Evolutionary conservation across 139 green algal genomes (phyloP).

Genomic region (Spirogloea muscicola): DNA sequence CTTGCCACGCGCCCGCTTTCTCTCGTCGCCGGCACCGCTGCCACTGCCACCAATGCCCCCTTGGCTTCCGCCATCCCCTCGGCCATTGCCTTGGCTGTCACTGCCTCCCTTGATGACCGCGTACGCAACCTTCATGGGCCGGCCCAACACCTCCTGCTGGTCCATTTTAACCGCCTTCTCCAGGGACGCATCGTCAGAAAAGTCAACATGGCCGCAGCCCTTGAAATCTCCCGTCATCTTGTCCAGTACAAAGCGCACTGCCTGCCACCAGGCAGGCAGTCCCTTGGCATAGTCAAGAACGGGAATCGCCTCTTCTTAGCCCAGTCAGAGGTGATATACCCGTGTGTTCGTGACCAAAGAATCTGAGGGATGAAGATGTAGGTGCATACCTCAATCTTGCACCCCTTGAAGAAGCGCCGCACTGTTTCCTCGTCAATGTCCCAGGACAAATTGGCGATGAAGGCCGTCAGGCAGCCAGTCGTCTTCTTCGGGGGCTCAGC

Average conservation of each 20-base stretch:
- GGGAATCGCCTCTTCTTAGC: too few species aligned
- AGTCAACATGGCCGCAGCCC: conserved; percentile 48
- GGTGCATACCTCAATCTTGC: too few species aligned
- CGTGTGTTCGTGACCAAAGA: too few species aligned
- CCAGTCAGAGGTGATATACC: too few species aligned
- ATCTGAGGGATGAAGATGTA: too few species aligned
- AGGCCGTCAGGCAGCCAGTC: conserved; percentile 7
- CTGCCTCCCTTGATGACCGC: too few species aligned
- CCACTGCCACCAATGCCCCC: not conserved
- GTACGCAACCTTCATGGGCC: conserved; percentile 46
- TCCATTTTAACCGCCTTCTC: conserved; percentile 32
- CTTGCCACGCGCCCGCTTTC: not conserved
- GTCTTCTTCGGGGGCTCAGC: too few species aligned
- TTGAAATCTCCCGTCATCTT: conserved; percentile 48
- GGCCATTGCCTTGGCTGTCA: not conserved
- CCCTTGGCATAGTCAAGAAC: too few species aligned
- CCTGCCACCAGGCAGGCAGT: too few species aligned
- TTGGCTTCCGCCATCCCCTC: not conserved
- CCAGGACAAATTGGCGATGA: conserved; percentile 30
- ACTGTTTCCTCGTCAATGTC: conserved; percentile 27
- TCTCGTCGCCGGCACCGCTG: not conserved
- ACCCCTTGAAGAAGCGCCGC: conserved; percentile 15
- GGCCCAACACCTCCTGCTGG: conserved; percentile 18
- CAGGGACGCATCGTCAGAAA: conserved; percentile 35
- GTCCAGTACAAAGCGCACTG: conserved; percentile 39